phyloP scores from a whole-genome alignment of 495 filamentous ascomycete species.

The Penicillium cinerascens region DNA sequence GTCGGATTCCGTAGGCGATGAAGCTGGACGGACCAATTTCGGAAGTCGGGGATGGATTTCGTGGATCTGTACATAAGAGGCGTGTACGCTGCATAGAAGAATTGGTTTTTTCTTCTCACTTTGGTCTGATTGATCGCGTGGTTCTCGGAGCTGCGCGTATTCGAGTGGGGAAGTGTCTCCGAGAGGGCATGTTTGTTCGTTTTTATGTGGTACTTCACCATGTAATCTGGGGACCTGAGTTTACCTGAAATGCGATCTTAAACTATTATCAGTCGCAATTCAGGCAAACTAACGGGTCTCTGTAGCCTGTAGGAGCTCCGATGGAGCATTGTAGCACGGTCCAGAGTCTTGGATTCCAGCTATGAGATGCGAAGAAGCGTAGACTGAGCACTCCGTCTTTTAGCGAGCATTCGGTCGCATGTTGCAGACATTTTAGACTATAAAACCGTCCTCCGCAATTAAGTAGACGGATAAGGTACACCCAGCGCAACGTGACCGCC shows the following conservation, averaged over 20 bases:
- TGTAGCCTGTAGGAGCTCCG: background rate
- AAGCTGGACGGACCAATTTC: constrained; percentile 11
- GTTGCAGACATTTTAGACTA: background rate
- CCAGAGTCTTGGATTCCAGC: background rate
- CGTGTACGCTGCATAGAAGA: constrained; percentile 42
- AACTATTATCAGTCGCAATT: background rate
- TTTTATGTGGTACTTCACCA: background rate
- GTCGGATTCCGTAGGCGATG: constrained; percentile 5
- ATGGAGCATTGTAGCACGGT: background rate
- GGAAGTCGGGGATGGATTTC: constrained; percentile 18
- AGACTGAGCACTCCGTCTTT: background rate
- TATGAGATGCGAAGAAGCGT: background rate
- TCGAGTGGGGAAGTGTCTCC: background rate
- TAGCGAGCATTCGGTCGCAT: background rate
- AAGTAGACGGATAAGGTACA: background rate
- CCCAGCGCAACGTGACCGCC: background rate
- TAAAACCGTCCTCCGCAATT: background rate
- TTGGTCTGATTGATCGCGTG: background rate
- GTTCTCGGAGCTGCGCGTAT: background rate
- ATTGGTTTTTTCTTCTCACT: constrained; percentile 17
- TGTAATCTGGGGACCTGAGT: background rate
- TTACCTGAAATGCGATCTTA: background rate
- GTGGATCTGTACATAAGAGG: constrained; percentile 45
- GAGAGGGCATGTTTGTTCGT: background rate
- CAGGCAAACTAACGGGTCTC: background rate